phyloP scores from a whole-genome alignment of 345 rosid species.

The Eucalyptus grandis region DNA sequence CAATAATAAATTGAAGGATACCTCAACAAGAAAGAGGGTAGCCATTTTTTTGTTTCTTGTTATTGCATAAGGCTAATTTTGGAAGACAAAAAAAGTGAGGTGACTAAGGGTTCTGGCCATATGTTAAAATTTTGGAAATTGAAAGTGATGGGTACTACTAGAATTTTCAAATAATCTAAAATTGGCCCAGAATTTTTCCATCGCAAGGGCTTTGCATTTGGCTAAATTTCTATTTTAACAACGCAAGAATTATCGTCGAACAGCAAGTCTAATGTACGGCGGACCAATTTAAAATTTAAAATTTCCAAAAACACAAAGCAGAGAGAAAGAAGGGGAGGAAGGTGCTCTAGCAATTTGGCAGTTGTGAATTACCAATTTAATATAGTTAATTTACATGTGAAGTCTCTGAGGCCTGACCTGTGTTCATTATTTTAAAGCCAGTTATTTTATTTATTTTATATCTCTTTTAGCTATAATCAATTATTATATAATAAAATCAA shows the following conservation, averaged over 20 bases:
- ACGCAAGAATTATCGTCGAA: neutral
- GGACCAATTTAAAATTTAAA: neutral
- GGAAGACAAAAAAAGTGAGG: neutral
- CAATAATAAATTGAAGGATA: neutral
- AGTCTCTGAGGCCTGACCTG: neutral
- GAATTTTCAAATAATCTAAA: neutral
- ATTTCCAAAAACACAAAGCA: neutral
- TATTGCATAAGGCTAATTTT: neutral
- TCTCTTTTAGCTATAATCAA: neutral
- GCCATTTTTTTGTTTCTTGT: neutral
- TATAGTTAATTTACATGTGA: neutral
- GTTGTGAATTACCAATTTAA: neutral
- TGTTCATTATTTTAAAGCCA: neutral
- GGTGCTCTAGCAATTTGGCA: neutral
- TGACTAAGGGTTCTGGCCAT: neutral
- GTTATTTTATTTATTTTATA: neutral
- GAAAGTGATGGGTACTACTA: neutral
- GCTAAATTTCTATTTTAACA: neutral
- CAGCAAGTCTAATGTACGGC: neutral
- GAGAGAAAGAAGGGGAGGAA: neutral
- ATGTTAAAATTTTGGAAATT: neutral
- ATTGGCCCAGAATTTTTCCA: neutral
- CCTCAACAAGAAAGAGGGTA: neutral
- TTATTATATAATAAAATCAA: neutral
- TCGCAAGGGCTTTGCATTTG: neutral